phyloP scores from a whole-genome alignment of 768 basidiomycete genomes.

The Calocybe cyanea region DNA sequence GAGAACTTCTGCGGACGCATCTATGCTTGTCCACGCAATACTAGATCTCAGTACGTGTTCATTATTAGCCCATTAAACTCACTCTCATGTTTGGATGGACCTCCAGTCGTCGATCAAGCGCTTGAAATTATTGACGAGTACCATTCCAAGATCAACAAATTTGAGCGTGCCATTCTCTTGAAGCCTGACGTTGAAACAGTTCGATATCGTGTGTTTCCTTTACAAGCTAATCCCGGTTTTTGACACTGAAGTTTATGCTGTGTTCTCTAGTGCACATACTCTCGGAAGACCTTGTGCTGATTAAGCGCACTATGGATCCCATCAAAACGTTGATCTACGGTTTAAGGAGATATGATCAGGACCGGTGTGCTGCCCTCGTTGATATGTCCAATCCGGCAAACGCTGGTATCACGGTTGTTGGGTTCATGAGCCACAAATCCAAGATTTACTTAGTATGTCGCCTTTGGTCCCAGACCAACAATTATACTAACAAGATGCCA shows the following conservation, averaged over 20 bases:
- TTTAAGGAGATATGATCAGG: slow-evolving; percentile 64
- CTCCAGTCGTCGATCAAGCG: slow-evolving; percentile 61
- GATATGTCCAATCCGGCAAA: slow-evolving; percentile 38
- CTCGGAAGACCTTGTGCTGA: slow-evolving; percentile 68
- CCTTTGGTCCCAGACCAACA: not conserved
- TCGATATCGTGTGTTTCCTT: slow-evolving; percentile 41
- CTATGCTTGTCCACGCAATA: slow-evolving; percentile 64
- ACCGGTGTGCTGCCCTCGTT: slow-evolving; percentile 57
- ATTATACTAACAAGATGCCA: slow-evolving; percentile 19
- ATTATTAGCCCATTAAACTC: not conserved
- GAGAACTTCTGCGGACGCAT: slow-evolving; percentile 60
- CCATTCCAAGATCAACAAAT: slow-evolving; percentile 55
- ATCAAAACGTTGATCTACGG: slow-evolving; percentile 68
- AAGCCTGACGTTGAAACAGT: slow-evolving; percentile 62
- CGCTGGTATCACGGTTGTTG: slow-evolving; percentile 38
- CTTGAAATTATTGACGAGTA: slow-evolving; percentile 69
- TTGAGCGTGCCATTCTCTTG: slow-evolving; percentile 57
- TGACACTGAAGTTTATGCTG: not conserved
- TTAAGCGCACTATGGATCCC: slow-evolving; percentile 71
- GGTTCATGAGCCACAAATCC: slow-evolving; percentile 65
- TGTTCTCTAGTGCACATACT: slow-evolving; percentile 65
- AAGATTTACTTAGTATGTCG: slow-evolving; percentile 61
- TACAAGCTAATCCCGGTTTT: not conserved
- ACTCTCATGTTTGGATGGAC: not conserved
- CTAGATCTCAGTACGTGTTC: slow-evolving; percentile 49